Percentiles rank a stretch among this genome's conserved stretches.
Conservation (phyloP, 495 filamentous ascomycete genomes). For the Rusavskia elegans region DNA sequence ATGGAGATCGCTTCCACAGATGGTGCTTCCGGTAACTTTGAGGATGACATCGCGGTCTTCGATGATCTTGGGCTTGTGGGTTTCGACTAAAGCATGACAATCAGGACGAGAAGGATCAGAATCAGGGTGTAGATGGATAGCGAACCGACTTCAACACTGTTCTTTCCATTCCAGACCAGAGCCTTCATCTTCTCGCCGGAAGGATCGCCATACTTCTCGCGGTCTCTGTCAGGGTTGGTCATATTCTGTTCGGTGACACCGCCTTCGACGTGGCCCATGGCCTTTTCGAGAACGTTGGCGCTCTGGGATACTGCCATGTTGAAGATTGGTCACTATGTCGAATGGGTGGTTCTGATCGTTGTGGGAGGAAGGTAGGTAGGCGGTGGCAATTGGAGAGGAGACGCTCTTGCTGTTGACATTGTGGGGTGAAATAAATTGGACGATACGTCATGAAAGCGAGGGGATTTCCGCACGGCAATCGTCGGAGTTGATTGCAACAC, state of each 20-base stretch:
- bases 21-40: constrained; percentile 68
- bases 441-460: too few species aligned
- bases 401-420: too few species aligned
- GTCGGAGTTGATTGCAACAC: too few species aligned
- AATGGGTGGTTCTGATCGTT: too few species aligned
- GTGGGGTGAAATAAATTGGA: too few species aligned
- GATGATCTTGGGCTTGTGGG: constrained; percentile 52
- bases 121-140: not conserved
- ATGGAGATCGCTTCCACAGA: constrained; percentile 81
- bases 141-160: constrained; percentile 38
- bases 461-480: too few species aligned
- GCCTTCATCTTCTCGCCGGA: constrained; percentile 51
- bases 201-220: constrained; percentile 25
- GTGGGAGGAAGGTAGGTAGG: too few species aligned
- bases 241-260: constrained; percentile 41
- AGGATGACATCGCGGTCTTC: constrained; percentile 68
- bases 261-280: constrained; percentile 46
- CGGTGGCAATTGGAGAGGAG: too few species aligned
- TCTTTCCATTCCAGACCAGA: constrained; percentile 56
- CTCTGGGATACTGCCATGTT: constrained; percentile 44
- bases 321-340: not conserved
- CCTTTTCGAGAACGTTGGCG: constrained; percentile 48
- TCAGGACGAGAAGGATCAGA: not conserved
- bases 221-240: constrained; percentile 23
- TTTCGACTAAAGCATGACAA: constrained; percentile 27